Percentiles rank a stretch among this genome's conserved stretches.
Conservation (phyloP, 2,329 filamentous ascomycete species). For the Cryphonectria naterciae region DNA sequence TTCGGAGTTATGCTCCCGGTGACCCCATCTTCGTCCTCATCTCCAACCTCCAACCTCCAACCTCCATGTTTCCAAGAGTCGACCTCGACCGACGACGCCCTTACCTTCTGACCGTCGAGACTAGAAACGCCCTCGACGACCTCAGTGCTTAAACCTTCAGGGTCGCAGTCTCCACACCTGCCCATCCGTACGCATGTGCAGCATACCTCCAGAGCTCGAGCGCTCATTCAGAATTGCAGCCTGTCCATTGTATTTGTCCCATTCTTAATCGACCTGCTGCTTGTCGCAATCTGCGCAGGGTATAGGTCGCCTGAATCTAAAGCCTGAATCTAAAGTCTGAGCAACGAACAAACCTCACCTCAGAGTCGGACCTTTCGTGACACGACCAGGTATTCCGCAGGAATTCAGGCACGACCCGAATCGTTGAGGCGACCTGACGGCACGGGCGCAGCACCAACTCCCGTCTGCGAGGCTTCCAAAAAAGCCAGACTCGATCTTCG, state of each 20-base stretch:
- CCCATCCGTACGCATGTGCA: background rate
- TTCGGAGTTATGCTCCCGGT: slow-evolving; percentile 4
- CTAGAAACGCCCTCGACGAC: background rate
- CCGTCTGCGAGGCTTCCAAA: background rate
- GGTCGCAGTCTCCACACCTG: background rate
- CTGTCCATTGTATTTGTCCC: background rate
- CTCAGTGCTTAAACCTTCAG: background rate
- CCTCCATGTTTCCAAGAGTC: background rate
- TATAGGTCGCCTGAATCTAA: background rate
- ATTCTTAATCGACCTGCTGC: background rate
- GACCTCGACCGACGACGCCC: background rate
- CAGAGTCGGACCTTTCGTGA: background rate
- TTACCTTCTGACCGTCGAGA: background rate
- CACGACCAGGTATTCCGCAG: background rate
- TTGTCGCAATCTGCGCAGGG: background rate
- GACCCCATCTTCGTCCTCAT: slow-evolving; percentile 2
- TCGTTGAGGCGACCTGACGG: background rate
- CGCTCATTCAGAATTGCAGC: background rate
- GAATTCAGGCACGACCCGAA: background rate
- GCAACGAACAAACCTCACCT: background rate
- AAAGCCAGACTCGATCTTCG: background rate
- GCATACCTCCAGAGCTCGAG: background rate
- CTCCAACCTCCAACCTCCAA: slow-evolving; percentile 12
- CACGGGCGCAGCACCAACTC: background rate
- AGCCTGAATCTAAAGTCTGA: too few relatives aligned